A percentile compares a stretch with the other conserved stretches of the same genome.
Evolutionary conservation across 805 yeast species (phyloP).

Genomic region (Spathaspora passalidarum): DNA sequence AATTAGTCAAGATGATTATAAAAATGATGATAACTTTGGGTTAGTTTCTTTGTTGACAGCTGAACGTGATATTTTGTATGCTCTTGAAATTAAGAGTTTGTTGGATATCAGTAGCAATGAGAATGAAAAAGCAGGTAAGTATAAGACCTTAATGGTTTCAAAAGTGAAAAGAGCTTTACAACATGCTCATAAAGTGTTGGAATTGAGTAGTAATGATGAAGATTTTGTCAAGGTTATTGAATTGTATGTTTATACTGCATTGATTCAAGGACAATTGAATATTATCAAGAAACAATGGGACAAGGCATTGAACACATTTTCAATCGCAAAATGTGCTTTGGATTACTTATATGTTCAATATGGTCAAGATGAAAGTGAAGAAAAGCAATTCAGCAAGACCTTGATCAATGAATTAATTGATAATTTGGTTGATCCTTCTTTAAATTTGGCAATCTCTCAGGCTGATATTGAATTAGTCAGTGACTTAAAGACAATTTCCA

Average conservation of each 20-base stretch:
- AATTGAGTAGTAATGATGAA: slow-evolving; percentile 37
- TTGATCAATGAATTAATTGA: slow-evolving; percentile 56
- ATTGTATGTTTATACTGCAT: slow-evolving; percentile 37
- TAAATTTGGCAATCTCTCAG: slow-evolving; percentile 53
- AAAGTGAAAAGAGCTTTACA: slow-evolving; percentile 65
- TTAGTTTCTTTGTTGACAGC: slow-evolving; percentile 60
- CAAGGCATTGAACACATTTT: slow-evolving; percentile 47
- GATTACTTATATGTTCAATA: slow-evolving; percentile 40
- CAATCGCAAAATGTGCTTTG: slow-evolving; percentile 61
- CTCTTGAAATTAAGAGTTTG: slow-evolving; percentile 57
- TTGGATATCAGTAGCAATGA: slow-evolving; percentile 45
- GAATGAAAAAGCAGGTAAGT: slow-evolving; percentile 44
- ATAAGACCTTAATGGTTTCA: slow-evolving; percentile 47
- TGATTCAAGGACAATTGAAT: slow-evolving; percentile 51
- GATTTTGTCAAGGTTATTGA: slow-evolving; percentile 28
- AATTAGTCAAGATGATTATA: slow-evolving; percentile 49
- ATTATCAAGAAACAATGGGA: slow-evolving; percentile 57
- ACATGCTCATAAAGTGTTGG: slow-evolving; percentile 42
- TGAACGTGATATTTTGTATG: slow-evolving; percentile 73
- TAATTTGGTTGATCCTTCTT: slow-evolving; percentile 62
- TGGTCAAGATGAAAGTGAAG: slow-evolving; percentile 18
- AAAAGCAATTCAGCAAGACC: slow-evolving; percentile 25
- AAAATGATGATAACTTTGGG: slow-evolving; percentile 50
- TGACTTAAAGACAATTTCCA: slow-evolving; percentile 51
- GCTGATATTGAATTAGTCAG: slow-evolving; percentile 27